phyloP scores from a whole-genome alignment of 1,284 basidiomycete species.

The Cryptococcus hybrid region DNA sequence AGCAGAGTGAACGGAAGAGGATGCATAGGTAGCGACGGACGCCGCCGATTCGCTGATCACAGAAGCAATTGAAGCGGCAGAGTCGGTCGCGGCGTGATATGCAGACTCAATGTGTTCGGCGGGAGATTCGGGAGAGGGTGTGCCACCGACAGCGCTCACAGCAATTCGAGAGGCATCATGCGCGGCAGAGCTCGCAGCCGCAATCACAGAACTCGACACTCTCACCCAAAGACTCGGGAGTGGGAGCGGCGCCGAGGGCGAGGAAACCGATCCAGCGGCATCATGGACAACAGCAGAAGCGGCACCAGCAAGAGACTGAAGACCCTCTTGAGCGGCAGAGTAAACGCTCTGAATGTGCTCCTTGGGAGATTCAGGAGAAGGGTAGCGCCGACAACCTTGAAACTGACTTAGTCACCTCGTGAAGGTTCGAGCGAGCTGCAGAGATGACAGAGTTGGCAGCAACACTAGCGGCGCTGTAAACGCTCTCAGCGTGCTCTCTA shows the following conservation, averaged over 20 bases:
- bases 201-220: slow-evolving; percentile 18
- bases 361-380: slow-evolving; percentile 15
- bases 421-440: slow-evolving; percentile 8
- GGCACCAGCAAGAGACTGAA: slow-evolving; percentile 15
- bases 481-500: slow-evolving; percentile 15
- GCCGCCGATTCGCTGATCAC: slow-evolving; percentile 8
- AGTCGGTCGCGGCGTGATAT: slow-evolving; percentile 7
- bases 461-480: slow-evolving; percentile 9
- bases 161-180: slow-evolving; percentile 20
- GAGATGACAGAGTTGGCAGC: slow-evolving; percentile 2
- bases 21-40: slow-evolving; percentile 6
- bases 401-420: slow-evolving; percentile 21
- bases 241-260: slow-evolving; percentile 26
- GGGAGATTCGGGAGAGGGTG: slow-evolving; percentile 24
- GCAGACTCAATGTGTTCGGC: slow-evolving; percentile 19
- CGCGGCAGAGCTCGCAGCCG: slow-evolving; percentile 11
- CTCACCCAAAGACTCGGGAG: slow-evolving; percentile 23
- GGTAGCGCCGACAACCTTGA: slow-evolving; percentile 20
- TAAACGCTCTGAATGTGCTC: slow-evolving; percentile 18
- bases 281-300: slow-evolving; percentile 14
- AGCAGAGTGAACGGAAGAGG: slow-evolving; percentile 15
- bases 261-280: slow-evolving; percentile 27
- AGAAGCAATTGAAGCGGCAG: slow-evolving; percentile 8
- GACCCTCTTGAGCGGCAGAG: slow-evolving; percentile 4
- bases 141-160: slow-evolving; percentile 14